Conservation (phyloP, 345 rosid species). For the Leavenworthia alabamica region DNA sequence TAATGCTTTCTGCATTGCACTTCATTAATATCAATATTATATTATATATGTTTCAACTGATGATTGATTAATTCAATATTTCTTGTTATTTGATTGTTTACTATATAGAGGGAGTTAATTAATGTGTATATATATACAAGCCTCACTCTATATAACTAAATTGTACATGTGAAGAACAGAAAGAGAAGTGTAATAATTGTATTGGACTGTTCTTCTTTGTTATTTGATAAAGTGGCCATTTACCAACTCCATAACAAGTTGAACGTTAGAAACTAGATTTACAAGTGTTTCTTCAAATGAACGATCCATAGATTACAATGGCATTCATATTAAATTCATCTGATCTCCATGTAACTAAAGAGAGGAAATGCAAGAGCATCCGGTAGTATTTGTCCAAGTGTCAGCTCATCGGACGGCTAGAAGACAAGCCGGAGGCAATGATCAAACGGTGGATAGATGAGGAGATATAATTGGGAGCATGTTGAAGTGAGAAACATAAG, state of each 20-base stretch:
- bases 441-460: conserved; percentile 21
- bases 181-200: conserved; percentile 20
- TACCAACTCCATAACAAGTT: neutral
- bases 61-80: too few species aligned
- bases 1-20: too few species aligned
- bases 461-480: too few species aligned
- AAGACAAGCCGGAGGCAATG: neutral
- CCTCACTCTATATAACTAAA: too few species aligned
- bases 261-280: neutral
- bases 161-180: conserved; percentile 29
- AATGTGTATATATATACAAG: too few species aligned
- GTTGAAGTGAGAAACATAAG: too few species aligned
- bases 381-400: neutral
- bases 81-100: too few species aligned
- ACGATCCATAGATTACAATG: neutral
- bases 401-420: conserved; percentile 12
- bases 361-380: neutral
- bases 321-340: neutral
- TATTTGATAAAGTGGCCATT: conserved; percentile 21
- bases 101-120: too few species aligned
- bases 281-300: neutral
- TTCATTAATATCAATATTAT: too few species aligned
- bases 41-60: too few species aligned
- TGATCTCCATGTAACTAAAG: neutral
- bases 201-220: conserved; percentile 19